These are phyloP conservation scores for Phlegmacium glaucopus DNA, from an alignment of 768 basidiomycete species.

Conservation along the genomic window DNA sequence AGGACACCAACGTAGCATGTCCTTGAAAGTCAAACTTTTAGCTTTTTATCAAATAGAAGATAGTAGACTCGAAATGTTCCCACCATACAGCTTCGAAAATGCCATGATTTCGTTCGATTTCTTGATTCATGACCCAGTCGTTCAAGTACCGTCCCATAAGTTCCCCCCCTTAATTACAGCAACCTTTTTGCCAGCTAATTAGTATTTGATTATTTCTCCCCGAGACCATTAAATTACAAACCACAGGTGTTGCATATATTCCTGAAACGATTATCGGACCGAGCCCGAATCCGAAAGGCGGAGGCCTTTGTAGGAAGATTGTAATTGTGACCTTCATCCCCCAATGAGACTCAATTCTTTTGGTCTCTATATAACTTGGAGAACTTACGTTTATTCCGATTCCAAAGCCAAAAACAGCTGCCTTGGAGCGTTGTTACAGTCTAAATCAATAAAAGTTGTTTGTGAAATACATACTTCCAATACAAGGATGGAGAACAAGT, in stretches of 20 bases:
- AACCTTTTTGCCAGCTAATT: constrained; percentile 27
- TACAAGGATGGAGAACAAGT: constrained; percentile 45
- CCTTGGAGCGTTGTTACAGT: too few relatives aligned
- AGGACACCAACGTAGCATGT: constrained; percentile 57
- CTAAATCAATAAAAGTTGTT: too few relatives aligned
- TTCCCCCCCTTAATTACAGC: constrained; percentile 52
- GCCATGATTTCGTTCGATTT: constrained; percentile 47
- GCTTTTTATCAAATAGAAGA: too few relatives aligned
- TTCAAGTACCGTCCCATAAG: constrained; percentile 49
- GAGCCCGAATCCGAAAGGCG: constrained; percentile 52
- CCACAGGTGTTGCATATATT: constrained; percentile 53
- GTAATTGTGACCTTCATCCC: constrained; percentile 59
- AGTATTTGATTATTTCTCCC: not conserved
- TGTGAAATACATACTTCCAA: constrained; percentile 42
- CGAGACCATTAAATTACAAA: constrained; percentile 19
- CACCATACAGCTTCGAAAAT: constrained; percentile 63
- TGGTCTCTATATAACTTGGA: not conserved
- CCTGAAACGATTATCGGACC: constrained; percentile 48
- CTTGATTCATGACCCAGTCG: constrained; percentile 47
- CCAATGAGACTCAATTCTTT: not conserved
- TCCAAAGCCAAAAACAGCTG: constrained; percentile 56
- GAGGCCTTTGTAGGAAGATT: constrained; percentile 56
- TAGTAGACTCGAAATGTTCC: constrained; percentile 30
- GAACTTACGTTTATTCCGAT: constrained; percentile 56
- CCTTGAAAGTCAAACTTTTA: constrained; percentile 31